Evolutionary conservation across 192 early-diverging fungal species (phyloP).

Genomic region (Umbelopsis vinacea): DNA sequence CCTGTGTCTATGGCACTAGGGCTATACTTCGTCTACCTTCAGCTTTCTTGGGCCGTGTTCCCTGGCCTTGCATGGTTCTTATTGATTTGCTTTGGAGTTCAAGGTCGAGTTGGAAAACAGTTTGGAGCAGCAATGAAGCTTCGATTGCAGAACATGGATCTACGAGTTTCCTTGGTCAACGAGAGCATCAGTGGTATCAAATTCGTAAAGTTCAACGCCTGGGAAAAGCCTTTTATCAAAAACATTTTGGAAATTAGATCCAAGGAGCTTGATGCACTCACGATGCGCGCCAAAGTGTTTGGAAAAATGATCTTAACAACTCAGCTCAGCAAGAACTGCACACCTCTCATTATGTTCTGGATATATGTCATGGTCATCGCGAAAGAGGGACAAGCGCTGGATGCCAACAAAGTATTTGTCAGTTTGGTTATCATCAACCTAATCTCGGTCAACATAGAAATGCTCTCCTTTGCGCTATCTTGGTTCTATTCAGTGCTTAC

Average conservation of each 20-base stretch:
- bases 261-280: constrained; percentile 13
- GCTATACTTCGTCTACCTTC: constrained; percentile 24
- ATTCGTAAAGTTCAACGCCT: constrained; percentile 49
- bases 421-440: constrained; percentile 22
- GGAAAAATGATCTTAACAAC: neutral
- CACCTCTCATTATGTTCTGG: constrained; percentile 23
- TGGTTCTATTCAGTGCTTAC: constrained; percentile 12
- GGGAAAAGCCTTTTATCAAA: constrained; percentile 34
- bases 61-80: constrained; percentile 39
- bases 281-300: neutral
- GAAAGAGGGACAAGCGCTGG: constrained; percentile 5
- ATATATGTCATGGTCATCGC: constrained; percentile 24
- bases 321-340: constrained; percentile 15
- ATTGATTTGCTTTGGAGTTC: constrained; percentile 27
- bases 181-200: constrained; percentile 49
- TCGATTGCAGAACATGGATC: constrained; percentile 37
- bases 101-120: constrained; percentile 32
- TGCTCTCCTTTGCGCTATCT: neutral
- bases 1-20: constrained; percentile 35
- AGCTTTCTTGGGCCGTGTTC: constrained; percentile 40
- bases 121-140: constrained; percentile 35
- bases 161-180: constrained; percentile 46
- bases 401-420: constrained; percentile 23
- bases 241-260: neutral
- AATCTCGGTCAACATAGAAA: neutral